Evolutionary conservation across 306 rosid genomes (phyloP), one percentile per base, ranked within the genome.

Genomic region (Biancaea sappan): DNA sequence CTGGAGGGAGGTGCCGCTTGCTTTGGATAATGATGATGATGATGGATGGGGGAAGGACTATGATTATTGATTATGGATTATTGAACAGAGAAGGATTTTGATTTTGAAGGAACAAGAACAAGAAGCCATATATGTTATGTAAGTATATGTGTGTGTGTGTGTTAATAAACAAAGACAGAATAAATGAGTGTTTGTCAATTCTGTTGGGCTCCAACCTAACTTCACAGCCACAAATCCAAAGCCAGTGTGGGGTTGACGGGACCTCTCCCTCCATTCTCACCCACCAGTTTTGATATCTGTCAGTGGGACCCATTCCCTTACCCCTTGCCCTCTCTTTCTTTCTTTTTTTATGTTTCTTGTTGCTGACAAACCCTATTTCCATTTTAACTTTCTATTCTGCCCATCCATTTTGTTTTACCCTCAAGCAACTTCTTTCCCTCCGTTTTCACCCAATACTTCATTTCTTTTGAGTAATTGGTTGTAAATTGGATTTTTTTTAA

Each of bases 171-270:
- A 72, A 71, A 24, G 18, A 59, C 53, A 62, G 6, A n/a, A 68
- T 26, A 29, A 31, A 51, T 35, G 78, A 52, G 71, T 29, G 80
- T 61, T 72, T 58, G 84, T 84, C 84, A 77, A 71, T 62, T 72
- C 37, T 38, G 76, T 29, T 60, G 41, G 76, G 50, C 66, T 22
- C 54, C n/a, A 64, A 63, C n/a, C 19, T 73, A 41, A 35, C 72
- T 71, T 65, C 62, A 34, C 41, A 53, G 81, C 96, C 96, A 88
- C 96, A 88, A 81, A 28, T 77, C 75, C 74, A 65, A 80, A 80
- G 64, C 31, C 43, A 44, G 60, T 79, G 84, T 81, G 85, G 79
- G 81, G 68, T 63, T 67, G 77, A 84, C 76, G 75, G 34, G 21
- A 73, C 66, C 70, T 43, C 78, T 16, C 4, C 2, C 52, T 44